Conservation (phyloP, 2,329 filamentous ascomycete species). For the Calonectria montana region DNA sequence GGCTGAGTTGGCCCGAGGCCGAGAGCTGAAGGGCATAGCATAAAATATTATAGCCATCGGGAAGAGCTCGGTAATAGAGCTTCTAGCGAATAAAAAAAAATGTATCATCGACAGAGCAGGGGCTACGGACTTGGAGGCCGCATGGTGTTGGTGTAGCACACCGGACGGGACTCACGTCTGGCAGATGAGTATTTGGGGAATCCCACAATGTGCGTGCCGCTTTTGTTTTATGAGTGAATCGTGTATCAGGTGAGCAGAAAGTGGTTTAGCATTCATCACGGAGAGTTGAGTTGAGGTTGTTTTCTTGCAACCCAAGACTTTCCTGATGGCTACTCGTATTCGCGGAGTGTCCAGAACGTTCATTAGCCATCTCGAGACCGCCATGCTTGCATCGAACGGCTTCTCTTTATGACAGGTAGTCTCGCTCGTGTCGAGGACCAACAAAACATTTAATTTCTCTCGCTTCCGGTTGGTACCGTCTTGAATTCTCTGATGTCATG, state of each 20-base stretch:
- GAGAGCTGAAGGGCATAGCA: neutral
- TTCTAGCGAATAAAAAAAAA: neutral
- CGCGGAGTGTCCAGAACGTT: neutral
- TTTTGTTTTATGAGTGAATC: neutral
- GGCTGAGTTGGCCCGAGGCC: neutral
- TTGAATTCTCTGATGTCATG: neutral
- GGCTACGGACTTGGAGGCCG: neutral
- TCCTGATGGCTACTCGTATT: neutral
- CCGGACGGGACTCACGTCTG: neutral
- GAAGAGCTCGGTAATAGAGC: neutral
- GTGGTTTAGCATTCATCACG: neutral
- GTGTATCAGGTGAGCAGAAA: conserved; percentile 14
- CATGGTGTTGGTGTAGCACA: conserved; percentile 12
- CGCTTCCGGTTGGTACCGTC: neutral
- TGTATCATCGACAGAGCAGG: neutral
- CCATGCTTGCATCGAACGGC: neutral
- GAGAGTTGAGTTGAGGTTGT: neutral
- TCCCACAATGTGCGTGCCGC: neutral
- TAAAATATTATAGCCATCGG: neutral
- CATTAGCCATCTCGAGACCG: no score
- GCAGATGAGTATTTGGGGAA: neutral
- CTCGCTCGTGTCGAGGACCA: neutral
- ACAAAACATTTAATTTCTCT: neutral
- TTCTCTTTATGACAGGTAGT: neutral
- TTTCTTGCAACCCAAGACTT: neutral